Conservation (phyloP, 257 asterid genomes). For the Solanum pennellii region DNA sequence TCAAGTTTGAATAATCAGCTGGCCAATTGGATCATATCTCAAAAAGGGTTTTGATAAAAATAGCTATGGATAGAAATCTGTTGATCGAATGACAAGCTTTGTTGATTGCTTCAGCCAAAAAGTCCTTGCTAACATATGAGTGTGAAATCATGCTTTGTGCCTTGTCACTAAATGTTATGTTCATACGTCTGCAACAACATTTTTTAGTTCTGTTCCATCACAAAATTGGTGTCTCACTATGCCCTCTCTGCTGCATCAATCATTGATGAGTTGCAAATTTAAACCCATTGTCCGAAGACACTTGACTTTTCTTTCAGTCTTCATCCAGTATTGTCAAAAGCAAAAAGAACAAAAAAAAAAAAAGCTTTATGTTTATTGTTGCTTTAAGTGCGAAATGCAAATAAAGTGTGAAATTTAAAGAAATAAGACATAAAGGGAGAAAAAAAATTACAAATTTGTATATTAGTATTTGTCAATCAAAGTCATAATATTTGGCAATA, state of each 20-base stretch:
- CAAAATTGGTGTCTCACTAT: background rate
- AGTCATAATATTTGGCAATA: background rate
- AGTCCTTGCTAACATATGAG: background rate
- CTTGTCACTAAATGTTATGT: background rate
- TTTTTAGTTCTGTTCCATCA: background rate
- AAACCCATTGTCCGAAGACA: too few species aligned
- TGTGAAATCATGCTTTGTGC: background rate
- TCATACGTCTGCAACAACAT: background rate
- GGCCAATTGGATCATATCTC: background rate
- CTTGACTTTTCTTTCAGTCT: background rate
- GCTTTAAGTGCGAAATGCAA: background rate
- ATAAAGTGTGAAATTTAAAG: background rate
- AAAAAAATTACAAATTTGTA: too few species aligned
- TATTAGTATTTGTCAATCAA: too few species aligned
- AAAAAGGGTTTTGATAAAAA: too few species aligned
- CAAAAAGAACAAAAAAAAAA: background rate
- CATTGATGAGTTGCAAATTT: background rate
- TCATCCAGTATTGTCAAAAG: background rate
- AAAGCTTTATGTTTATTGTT: background rate
- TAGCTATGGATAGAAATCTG: background rate
- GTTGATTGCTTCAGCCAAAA: background rate
- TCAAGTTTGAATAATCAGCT: background rate
- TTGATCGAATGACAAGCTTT: background rate
- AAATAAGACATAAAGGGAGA: background rate
- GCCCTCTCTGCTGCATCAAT: background rate